These are phyloP conservation scores for Sutorius australiensis DNA, from an alignment of 768 basidiomycete species.

Conservation along the genomic window DNA sequence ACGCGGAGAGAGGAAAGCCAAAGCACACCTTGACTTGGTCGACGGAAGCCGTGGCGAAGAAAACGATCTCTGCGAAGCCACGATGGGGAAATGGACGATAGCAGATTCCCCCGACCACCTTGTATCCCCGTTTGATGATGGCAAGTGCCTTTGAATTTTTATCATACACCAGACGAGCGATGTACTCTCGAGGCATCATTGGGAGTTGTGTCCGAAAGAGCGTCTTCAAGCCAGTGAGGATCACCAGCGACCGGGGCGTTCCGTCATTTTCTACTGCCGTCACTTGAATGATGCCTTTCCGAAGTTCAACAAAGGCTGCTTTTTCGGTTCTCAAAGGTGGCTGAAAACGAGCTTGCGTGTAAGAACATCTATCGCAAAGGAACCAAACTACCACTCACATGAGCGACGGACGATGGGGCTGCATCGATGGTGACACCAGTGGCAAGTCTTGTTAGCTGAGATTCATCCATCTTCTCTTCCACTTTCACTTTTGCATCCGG, in stretches of 20 bases:
- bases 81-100: constrained; percentile 94
- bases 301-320: constrained; percentile 74
- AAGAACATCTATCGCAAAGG: not conserved
- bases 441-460: constrained; percentile 69
- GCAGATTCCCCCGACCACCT: constrained; percentile 97
- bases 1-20: constrained; percentile 11
- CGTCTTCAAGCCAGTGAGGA: constrained; percentile 93
- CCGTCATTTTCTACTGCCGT: constrained; percentile 82
- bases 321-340: constrained; percentile 64
- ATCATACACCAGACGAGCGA: constrained; percentile 92
- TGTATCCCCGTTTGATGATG: constrained; percentile 91
- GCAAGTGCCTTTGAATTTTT: constrained; percentile 88
- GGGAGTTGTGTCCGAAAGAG: constrained; percentile 96
- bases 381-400: constrained; percentile 36
- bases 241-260: constrained; percentile 69
- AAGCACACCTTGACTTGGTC: constrained; percentile 90
- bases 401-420: constrained; percentile 41
- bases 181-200: constrained; percentile 99
- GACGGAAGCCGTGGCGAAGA: constrained; percentile 94
- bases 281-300: constrained; percentile 78
- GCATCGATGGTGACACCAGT: constrained; percentile 80
- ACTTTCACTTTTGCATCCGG: constrained; percentile 56
- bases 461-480: constrained; percentile 78
- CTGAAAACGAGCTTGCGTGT: constrained; percentile 31
- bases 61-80: constrained; percentile 96